phyloP scores from a whole-genome alignment of 2,329 filamentous ascomycete genomes.

The Helicocarpus griseus region DNA sequence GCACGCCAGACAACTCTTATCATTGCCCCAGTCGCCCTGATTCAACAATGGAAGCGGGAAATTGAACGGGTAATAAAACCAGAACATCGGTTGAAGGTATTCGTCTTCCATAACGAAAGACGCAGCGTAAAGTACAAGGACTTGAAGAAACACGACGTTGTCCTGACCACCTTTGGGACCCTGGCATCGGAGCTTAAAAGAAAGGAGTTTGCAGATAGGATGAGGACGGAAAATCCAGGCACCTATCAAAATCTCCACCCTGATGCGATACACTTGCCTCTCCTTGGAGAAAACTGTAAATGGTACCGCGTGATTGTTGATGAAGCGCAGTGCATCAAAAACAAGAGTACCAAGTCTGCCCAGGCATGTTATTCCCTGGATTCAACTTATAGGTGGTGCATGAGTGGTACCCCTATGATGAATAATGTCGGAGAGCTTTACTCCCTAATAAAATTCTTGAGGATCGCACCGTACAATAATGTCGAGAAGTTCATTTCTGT shows the following conservation, averaged over 20 bases:
- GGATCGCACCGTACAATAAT: constrained; percentile 63
- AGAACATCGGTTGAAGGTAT: constrained; percentile 51
- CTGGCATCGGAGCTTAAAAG: constrained; percentile 58
- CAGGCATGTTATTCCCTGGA: constrained; percentile 50
- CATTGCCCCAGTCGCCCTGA: constrained; percentile 66
- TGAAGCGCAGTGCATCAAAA: constrained; percentile 75
- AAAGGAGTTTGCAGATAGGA: constrained; percentile 42
- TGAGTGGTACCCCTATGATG: constrained; percentile 83
- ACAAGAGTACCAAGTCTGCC: constrained; percentile 53
- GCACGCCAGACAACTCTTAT: constrained; percentile 67
- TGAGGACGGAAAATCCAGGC: constrained; percentile 38
- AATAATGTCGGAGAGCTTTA: constrained; percentile 71
- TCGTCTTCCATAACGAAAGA: constrained; percentile 58
- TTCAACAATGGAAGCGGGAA: constrained; percentile 78
- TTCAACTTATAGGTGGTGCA: constrained; percentile 58
- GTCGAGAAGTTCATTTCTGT: constrained; percentile 52
- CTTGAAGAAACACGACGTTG: constrained; percentile 59
- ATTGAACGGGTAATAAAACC: constrained; percentile 59
- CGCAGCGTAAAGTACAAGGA: constrained; percentile 48
- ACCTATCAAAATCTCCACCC: constrained; percentile 22
- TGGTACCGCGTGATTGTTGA: constrained; percentile 68
- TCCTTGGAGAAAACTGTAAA: constrained; percentile 50
- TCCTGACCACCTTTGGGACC: constrained; percentile 70
- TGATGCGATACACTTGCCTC: constrained; percentile 37
- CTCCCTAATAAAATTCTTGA: constrained; percentile 66